Evolutionary conservation across 768 basidiomycete genomes (phyloP), one percentile per base, ranked within the genome.

Genomic region (Ephemerocybe angulata): DNA sequence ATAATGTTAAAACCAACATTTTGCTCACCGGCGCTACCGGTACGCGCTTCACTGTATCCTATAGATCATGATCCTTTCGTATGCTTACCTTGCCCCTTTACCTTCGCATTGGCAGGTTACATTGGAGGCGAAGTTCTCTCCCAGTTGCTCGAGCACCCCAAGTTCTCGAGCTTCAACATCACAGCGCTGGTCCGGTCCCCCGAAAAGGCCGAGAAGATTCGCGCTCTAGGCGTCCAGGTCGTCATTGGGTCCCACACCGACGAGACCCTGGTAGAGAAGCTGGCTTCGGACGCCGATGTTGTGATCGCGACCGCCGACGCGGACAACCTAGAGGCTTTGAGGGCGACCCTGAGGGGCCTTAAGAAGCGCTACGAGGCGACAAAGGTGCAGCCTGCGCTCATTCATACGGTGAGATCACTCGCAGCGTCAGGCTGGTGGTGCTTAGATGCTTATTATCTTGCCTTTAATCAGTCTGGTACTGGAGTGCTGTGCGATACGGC

Each of bases 401-500:
- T 89, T n/a, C 83, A 89, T 60, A 86, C 85, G 0, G 86, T 84
- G 60, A 60, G 83, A 66, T 15, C n/a, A n/a, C n/a, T n/a, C n/a
- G n/a, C n/a, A n/a, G n/a, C n/a, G n/a, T n/a, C n/a, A n/a, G n/a
- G n/a, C n/a, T n/a, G n/a, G n/a, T n/a, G n/a, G n/a, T n/a, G n/a
- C n/a, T n/a, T n/a, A n/a, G n/a, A n/a, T 28, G 10, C 48, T 4
- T 21, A n/a, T n/a, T n/a, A n/a, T n/a, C n/a, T n/a, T n/a, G n/a
- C n/a, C n/a, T n/a, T n/a, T n/a, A n/a, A n/a, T 10, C 49, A 64
- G 63, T 66, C 63, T 8, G 63, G 65, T 2, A 44, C 57, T 73
- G 78, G 72, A 41, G 72, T 78, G 11, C 58, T 83, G 10, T 54
- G 68, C 10, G 83, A 84, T 50, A 56, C 76, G 19, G 75, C 80